Evolutionary conservation across 345 rosid genomes (phyloP).

Genomic region (Draba incana): DNA sequence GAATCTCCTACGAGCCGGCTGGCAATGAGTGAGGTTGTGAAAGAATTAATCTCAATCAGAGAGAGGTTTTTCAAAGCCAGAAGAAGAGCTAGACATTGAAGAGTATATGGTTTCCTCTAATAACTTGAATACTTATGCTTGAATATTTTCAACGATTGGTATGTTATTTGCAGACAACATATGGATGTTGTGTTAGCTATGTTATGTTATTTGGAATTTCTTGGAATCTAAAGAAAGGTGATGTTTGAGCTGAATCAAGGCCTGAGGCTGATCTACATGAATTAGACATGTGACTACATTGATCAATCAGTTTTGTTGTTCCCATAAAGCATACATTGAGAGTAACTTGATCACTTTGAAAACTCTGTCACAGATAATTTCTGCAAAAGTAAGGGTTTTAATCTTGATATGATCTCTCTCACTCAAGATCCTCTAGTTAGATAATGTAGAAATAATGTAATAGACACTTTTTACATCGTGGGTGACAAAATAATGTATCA

Average conservation of each 20-base stretch:
- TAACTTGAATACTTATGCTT: background rate
- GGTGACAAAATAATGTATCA: conserved; percentile 14
- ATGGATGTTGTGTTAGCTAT: conserved; percentile 3
- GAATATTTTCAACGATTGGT: background rate
- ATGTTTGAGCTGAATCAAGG: background rate
- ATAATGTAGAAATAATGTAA: background rate
- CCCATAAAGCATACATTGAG: too few relatives aligned
- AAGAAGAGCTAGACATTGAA: conserved; percentile 24
- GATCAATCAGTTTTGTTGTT: too few relatives aligned
- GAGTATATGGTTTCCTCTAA: background rate
- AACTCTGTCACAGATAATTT: background rate
- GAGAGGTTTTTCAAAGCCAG: conserved; percentile 26
- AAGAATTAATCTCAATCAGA: conserved; percentile 33
- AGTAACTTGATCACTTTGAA: too few relatives aligned
- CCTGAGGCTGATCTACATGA: background rate
- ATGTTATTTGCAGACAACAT: background rate
- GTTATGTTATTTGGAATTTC: background rate
- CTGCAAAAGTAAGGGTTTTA: background rate
- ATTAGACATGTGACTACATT: too few relatives aligned
- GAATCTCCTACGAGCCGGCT: conserved; percentile 30
- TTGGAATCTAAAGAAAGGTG: background rate
- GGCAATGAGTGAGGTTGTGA: conserved; percentile 30
- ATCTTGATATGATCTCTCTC: background rate
- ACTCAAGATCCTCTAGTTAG: background rate
- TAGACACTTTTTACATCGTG: conserved; percentile 10